Conservation (phyloP, 2,329 filamentous ascomycete genomes). For the Diaporthe ampelina region DNA sequence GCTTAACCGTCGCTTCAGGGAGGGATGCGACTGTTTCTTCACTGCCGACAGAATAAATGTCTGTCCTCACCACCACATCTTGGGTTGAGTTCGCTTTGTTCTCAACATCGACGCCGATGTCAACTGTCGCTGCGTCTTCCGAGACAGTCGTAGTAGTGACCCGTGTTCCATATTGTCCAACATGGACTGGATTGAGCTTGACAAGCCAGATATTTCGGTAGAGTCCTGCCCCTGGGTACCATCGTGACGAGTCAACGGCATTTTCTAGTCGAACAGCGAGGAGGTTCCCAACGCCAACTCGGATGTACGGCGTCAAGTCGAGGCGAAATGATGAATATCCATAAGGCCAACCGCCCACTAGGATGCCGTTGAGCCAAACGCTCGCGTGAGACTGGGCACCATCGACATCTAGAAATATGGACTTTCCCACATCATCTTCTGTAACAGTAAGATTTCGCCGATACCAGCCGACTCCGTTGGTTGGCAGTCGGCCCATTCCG, state of each 20-base stretch:
- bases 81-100: conserved; percentile 54
- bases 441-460: conserved; percentile 55
- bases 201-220: conserved; percentile 69
- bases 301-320: conserved; percentile 60
- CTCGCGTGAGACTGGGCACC: conserved; percentile 65
- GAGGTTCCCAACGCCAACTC: conserved; percentile 53
- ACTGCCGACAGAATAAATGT: conserved; percentile 52
- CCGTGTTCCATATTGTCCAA: conserved; percentile 64
- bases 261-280: conserved; percentile 67
- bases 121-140: conserved; percentile 57
- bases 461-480: conserved; percentile 67
- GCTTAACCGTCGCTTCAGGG: conserved; percentile 46
- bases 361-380: conserved; percentile 64
- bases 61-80: conserved; percentile 56
- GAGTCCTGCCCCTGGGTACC: conserved; percentile 67
- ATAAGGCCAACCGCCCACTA: conserved; percentile 67
- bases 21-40: conserved; percentile 52
- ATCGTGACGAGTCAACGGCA: conserved; percentile 61
- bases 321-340: conserved; percentile 65
- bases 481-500: conserved; percentile 59
- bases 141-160: conserved; percentile 62
- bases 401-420: conserved; percentile 63
- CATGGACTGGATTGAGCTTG: conserved; percentile 60
- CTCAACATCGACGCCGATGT: conserved; percentile 60
- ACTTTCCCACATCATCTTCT: conserved; percentile 52